Conservation (phyloP, 2,329 filamentous ascomycete species). For the Beauveria brongniartii region DNA sequence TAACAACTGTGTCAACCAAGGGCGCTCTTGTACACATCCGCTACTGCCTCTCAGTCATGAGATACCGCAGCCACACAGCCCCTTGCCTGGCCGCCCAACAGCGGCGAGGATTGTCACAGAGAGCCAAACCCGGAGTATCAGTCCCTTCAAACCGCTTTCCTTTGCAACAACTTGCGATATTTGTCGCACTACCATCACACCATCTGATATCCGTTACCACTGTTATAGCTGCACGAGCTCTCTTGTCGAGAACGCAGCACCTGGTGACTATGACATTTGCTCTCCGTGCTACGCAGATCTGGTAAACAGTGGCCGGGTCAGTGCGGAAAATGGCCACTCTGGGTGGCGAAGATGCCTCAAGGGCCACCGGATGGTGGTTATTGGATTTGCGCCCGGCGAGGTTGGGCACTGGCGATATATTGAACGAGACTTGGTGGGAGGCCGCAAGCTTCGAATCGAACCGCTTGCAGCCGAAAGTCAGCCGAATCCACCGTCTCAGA, state of each 20-base stretch:
- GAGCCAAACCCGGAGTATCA: slow-evolving; percentile 36
- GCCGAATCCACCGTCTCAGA: slow-evolving; percentile 29
- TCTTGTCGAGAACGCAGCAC: slow-evolving; percentile 35
- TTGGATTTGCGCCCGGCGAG: slow-evolving; percentile 64
- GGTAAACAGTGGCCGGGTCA: slow-evolving; percentile 55
- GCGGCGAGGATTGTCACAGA: slow-evolving; percentile 42
- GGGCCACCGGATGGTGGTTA: slow-evolving; percentile 76
- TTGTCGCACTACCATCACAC: slow-evolving; percentile 64
- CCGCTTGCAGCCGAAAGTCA: slow-evolving; percentile 31
- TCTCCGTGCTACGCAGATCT: slow-evolving; percentile 66
- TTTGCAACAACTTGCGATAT: slow-evolving; percentile 73
- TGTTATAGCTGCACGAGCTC: slow-evolving; percentile 63
- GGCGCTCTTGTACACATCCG: slow-evolving; percentile 71
- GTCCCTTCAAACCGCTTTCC: slow-evolving; percentile 57
- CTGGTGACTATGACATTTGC: slow-evolving; percentile 85
- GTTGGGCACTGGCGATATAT: slow-evolving; percentile 61
- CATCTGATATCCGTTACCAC: slow-evolving; percentile 65
- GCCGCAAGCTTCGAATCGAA: slow-evolving; percentile 57
- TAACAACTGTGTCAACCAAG: slow-evolving; percentile 76
- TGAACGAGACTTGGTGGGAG: slow-evolving; percentile 69
- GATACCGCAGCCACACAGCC: slow-evolving; percentile 23
- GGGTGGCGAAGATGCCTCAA: slow-evolving; percentile 79
- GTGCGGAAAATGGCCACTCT: slow-evolving; percentile 63
- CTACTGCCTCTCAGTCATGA: slow-evolving; percentile 68
- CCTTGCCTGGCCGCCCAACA: slow-evolving; percentile 36